phyloP scores from a whole-genome alignment of 331 rosid species.

The Pyrus hybrid region DNA sequence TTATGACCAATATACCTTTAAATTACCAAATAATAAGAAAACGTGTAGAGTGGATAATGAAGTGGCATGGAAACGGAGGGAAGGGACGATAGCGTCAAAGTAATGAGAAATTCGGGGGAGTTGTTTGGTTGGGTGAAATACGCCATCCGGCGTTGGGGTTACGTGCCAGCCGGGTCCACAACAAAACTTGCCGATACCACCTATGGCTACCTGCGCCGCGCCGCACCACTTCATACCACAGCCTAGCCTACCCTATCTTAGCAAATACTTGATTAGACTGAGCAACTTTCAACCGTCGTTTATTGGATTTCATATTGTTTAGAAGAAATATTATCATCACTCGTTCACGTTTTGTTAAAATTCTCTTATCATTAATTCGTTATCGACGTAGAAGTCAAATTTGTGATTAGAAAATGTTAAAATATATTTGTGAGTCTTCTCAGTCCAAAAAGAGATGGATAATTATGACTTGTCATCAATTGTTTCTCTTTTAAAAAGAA shows the following conservation, averaged over 20 bases:
- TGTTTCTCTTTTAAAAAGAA: accelerated
- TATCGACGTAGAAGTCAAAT: too few relatives aligned
- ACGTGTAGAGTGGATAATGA: background rate
- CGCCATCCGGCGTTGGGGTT: background rate
- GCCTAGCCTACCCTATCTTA: background rate
- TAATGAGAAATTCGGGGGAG: background rate
- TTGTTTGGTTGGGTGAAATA: background rate
- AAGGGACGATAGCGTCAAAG: background rate
- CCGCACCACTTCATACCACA: background rate
- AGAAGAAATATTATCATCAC: too few relatives aligned
- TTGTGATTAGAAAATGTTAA: accelerated
- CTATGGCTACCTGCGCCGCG: background rate
- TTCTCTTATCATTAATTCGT: too few relatives aligned
- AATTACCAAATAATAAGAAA: background rate
- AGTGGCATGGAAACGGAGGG: background rate
- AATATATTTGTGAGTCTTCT: accelerated
- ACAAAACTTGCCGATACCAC: background rate
- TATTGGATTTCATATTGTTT: too few relatives aligned
- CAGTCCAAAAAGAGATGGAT: accelerated
- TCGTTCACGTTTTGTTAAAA: too few relatives aligned
- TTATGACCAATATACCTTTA: too few relatives aligned
- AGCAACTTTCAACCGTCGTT: too few relatives aligned
- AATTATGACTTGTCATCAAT: accelerated
- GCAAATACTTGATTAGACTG: too few relatives aligned
- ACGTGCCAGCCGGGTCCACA: background rate